A percentile compares a stretch with the other conserved stretches of the same genome.
Conservation (phyloP, 768 basidiomycete species). For the Russula brevipes region DNA sequence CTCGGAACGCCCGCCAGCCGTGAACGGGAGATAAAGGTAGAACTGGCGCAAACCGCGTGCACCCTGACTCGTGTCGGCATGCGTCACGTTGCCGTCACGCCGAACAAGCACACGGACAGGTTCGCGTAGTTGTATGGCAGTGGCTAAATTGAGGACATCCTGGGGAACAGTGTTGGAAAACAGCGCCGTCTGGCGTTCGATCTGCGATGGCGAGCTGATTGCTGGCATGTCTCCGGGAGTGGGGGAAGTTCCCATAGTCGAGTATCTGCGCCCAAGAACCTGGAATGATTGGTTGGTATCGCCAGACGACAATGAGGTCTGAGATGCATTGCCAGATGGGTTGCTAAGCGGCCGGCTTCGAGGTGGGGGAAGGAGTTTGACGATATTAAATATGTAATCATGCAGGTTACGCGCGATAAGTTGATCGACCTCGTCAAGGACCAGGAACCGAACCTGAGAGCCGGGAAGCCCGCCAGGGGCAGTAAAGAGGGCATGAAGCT, state of each 20-base stretch:
- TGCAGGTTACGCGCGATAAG: constrained; percentile 95
- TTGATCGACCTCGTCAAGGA: constrained; percentile 97
- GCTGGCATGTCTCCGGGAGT: constrained; percentile 38
- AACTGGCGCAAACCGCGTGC: constrained; percentile 88
- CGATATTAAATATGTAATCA: constrained; percentile 90
- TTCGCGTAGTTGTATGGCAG: constrained; percentile 88
- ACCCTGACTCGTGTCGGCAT: constrained; percentile 62
- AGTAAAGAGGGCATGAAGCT: constrained; percentile 88
- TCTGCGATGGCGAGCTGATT: constrained; percentile 34
- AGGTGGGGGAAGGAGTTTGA: constrained; percentile 87
- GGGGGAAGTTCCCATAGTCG: constrained; percentile 46
- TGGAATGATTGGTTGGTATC: constrained; percentile 30
- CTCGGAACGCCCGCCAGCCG: constrained; percentile 72
- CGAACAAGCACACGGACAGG: constrained; percentile 97
- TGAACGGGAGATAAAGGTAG: constrained; percentile 94
- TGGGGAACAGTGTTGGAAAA: constrained; percentile 98
- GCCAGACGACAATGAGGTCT: constrained; percentile 20
- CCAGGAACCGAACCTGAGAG: constrained; percentile 85
- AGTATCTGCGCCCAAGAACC: constrained; percentile 49
- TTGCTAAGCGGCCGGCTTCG: constrained; percentile 58
- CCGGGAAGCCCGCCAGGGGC: constrained; percentile 70
- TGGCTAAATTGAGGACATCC: constrained; percentile 93
- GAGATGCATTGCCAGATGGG: constrained; percentile 33
- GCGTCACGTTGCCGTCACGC: constrained; percentile 76
- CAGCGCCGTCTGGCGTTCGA: constrained; percentile 87